Conservation (phyloP, 2,329 filamentous ascomycete genomes). For the Aspergillus latus region DNA sequence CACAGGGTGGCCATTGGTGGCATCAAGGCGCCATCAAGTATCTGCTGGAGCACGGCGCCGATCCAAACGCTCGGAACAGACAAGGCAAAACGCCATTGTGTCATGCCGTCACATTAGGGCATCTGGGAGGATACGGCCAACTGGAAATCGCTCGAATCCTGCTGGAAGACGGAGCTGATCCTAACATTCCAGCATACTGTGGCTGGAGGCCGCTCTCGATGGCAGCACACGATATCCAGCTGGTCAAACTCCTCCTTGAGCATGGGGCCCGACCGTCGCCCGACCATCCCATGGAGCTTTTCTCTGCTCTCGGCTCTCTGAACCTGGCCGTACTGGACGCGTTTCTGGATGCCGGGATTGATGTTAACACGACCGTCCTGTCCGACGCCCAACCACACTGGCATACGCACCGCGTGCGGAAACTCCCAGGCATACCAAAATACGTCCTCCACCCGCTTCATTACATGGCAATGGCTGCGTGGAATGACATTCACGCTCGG, state of each 20-base stretch:
- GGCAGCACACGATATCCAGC: background rate
- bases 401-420: constrained; percentile 14
- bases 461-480: constrained; percentile 20
- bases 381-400: constrained; percentile 15
- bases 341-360: constrained; percentile 14
- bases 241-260: constrained; percentile 17
- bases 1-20: constrained; percentile 24
- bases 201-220: background rate
- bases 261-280: background rate
- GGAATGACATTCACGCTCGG: constrained; percentile 19
- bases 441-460: constrained; percentile 17
- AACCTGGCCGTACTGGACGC: constrained; percentile 9
- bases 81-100: constrained; percentile 20
- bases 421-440: background rate
- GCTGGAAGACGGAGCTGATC: constrained; percentile 20
- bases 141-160: constrained; percentile 14
- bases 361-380: constrained; percentile 15
- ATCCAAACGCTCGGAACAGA: constrained; percentile 16
- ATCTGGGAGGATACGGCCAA: constrained; percentile 16
- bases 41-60: constrained; percentile 19
- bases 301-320: constrained; percentile 10
- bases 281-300: constrained; percentile 19
- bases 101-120: background rate
- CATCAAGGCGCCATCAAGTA: constrained; percentile 17
- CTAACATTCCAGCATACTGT: constrained; percentile 16